A percentile compares a stretch with the other conserved stretches of the same genome.
These are phyloP conservation scores for Pezicula radicicola DNA, from an alignment of 2,329 filamentous ascomycete species.

Conservation along the genomic window DNA sequence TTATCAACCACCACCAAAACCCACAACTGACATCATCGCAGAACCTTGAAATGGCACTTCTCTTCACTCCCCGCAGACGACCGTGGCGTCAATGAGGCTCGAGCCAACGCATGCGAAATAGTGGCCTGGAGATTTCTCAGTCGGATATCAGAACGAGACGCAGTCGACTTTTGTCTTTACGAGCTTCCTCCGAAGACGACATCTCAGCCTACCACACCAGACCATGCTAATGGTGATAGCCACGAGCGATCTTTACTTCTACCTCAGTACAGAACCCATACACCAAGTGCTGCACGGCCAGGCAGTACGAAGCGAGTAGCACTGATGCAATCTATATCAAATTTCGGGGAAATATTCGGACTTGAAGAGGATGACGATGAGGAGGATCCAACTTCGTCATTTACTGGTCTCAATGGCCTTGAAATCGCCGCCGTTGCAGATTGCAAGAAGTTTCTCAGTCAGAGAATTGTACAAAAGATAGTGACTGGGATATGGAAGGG, in stretches of 20 bases:
- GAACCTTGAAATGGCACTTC: constrained; percentile 74
- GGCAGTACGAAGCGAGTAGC: constrained; percentile 18
- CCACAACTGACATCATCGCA: constrained; percentile 29
- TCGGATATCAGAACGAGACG: constrained; percentile 68
- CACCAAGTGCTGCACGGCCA: constrained; percentile 13
- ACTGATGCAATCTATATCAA: constrained; percentile 48
- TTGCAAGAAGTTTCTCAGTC: constrained; percentile 81
- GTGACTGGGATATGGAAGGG: constrained; percentile 84
- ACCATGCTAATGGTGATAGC: constrained; percentile 2
- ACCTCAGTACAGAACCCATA: constrained; percentile 22
- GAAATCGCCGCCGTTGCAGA: constrained; percentile 81
- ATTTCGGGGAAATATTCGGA: constrained; percentile 36
- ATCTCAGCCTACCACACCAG: constrained; percentile 1
- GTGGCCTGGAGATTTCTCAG: constrained; percentile 77
- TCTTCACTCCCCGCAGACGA: constrained; percentile 56
- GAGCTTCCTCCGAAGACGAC: constrained; percentile 53
- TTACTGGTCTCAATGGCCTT: constrained; percentile 78
- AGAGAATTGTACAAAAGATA: constrained; percentile 77
- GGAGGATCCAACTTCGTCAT: constrained; percentile 65
- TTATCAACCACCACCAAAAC: background rate
- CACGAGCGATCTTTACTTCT: constrained; percentile 23
- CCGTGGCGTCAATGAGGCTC: constrained; percentile 62
- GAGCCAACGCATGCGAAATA: constrained; percentile 74
- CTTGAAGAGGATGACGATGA: constrained; percentile 43
- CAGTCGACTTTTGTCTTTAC: constrained; percentile 70